Percentiles rank a stretch among this genome's conserved stretches.
phyloP scores from a whole-genome alignment of 75 land plant species.

The Picea glauca region DNA sequence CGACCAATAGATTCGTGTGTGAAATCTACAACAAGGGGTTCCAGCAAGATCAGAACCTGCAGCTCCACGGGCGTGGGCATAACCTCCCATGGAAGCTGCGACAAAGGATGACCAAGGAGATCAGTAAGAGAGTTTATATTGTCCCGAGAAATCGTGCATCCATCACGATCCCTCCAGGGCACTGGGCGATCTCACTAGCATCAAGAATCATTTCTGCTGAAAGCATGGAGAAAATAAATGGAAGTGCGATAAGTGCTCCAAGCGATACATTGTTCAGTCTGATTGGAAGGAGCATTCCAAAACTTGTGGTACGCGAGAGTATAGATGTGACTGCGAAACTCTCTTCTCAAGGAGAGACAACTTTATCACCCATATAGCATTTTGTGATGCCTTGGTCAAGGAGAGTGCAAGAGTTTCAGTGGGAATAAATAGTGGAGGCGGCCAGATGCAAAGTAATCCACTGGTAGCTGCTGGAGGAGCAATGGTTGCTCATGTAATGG shows the following conservation, averaged over 20 bases:
- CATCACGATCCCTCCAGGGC: constrained; percentile 65
- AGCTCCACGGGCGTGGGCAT: constrained; percentile 52
- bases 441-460: neutral
- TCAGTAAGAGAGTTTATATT: constrained; percentile 44
- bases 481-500: neutral
- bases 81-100: constrained; percentile 62
- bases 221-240: too few species aligned
- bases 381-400: too few species aligned
- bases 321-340: too few species aligned
- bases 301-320: too few species aligned
- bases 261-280: constrained; percentile 7
- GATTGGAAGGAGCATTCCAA: too few species aligned
- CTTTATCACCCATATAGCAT: too few species aligned
- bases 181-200: constrained; percentile 60
- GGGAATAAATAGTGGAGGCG: neutral
- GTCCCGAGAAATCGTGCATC: constrained; percentile 12
- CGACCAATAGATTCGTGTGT: constrained; percentile 76
- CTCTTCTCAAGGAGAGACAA: too few species aligned
- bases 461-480: neutral
- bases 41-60: constrained; percentile 58
- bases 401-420: neutral
- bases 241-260: too few species aligned
- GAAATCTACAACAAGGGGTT: constrained; percentile 60
- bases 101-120: constrained; percentile 40
- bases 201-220: constrained; percentile 66